Evolutionary conservation across 2,329 filamentous ascomycete species (phyloP).

Genomic region (Epichloe amarillans): DNA sequence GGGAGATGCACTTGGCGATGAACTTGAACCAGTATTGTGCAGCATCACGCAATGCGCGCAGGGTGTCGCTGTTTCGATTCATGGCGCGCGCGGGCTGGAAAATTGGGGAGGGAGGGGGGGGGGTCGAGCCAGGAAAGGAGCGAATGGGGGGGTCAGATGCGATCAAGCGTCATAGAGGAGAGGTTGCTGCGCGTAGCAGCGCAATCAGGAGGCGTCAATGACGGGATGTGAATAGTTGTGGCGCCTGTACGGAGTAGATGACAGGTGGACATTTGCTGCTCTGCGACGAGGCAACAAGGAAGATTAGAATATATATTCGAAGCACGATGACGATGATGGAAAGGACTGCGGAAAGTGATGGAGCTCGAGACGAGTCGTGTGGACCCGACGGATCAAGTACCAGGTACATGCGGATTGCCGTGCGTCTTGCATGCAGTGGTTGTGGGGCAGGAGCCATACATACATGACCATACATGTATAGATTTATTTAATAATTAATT

Average conservation of each 20-base stretch:
- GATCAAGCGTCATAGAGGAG: slow-evolving; percentile 3
- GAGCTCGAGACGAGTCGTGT: no score
- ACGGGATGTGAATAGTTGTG: background rate
- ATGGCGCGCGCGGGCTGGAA: slow-evolving; percentile 8
- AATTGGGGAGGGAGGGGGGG: background rate
- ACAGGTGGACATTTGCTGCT: background rate
- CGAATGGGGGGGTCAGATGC: background rate
- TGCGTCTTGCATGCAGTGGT: no score
- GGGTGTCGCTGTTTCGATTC: slow-evolving; percentile 13
- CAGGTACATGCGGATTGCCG: no score
- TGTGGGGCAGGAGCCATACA: no score
- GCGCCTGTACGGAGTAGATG: background rate
- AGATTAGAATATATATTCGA: no score
- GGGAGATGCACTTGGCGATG: slow-evolving; percentile 33
- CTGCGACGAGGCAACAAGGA: background rate
- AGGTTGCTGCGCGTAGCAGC: slow-evolving; percentile 6
- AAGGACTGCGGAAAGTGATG: no score
- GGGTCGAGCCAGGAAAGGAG: background rate
- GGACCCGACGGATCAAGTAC: no score
- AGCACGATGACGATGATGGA: no score
- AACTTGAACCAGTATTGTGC: slow-evolving; percentile 36
- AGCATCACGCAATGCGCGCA: slow-evolving; percentile 15
- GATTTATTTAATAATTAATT: no score
- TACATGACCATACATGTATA: no score
- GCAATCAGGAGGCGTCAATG: background rate